These are phyloP conservation scores for Persicaria maculosa DNA, from an alignment of 148 eudicot genomes.

Conservation along the genomic window DNA sequence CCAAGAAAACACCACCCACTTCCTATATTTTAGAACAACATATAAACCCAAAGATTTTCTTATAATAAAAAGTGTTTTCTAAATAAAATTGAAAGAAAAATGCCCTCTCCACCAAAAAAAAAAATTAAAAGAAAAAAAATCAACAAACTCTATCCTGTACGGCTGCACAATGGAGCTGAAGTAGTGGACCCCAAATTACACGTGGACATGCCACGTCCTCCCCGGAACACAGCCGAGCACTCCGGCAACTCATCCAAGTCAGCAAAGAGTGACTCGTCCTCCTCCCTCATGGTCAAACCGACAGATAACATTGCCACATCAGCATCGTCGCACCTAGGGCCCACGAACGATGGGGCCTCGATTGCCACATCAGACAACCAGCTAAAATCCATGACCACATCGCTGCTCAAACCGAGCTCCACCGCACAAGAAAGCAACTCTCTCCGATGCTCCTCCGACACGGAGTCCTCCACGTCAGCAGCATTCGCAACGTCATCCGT, in stretches of 20 bases:
- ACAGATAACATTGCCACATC: slow-evolving; percentile 19
- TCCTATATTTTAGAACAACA: not conserved
- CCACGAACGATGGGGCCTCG: slow-evolving; percentile 32
- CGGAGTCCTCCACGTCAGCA: slow-evolving; percentile 1
- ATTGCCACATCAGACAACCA: slow-evolving; percentile 43
- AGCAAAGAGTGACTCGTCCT: slow-evolving; percentile 47
- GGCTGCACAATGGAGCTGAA: slow-evolving; percentile 6
- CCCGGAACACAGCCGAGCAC: slow-evolving; percentile 39
- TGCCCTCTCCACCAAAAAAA: not conserved
- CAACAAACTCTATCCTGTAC: not conserved
- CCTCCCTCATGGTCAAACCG: slow-evolving; percentile 33
- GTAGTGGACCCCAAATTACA: not conserved
- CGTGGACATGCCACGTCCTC: slow-evolving; percentile 6
- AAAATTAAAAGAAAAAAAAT: not conserved
- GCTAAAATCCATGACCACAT: slow-evolving; percentile 18
- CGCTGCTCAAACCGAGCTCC: slow-evolving; percentile 8
- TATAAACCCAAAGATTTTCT: not conserved
- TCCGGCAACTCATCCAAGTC: slow-evolving; percentile 62
- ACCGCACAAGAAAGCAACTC: not conserved
- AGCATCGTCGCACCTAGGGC: slow-evolving; percentile 24
- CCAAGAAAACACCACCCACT: slow-evolving; percentile 8
- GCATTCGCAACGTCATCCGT: not conserved
- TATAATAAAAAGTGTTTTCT: not conserved
- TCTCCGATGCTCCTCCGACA: not conserved
- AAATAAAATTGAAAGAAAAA: not conserved